These are phyloP conservation scores for Chiua virens DNA, from an alignment of 768 basidiomycete genomes.

Conservation along the genomic window DNA sequence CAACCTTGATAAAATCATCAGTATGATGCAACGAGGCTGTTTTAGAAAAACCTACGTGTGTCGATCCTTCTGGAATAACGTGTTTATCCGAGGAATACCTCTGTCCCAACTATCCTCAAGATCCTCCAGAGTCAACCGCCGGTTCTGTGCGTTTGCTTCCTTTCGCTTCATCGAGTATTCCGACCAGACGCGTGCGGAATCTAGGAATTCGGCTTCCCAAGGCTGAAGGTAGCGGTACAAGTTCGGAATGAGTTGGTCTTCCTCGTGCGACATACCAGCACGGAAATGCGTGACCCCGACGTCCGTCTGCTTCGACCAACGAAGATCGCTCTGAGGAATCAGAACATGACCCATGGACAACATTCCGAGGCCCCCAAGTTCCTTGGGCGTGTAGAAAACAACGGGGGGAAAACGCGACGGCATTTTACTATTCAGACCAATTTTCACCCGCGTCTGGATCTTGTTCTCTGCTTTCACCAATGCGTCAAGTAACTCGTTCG, in stretches of 20 bases:
- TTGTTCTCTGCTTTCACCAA: slow-evolving; percentile 99
- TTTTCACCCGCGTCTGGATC: slow-evolving; percentile 99
- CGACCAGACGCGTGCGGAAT: slow-evolving; percentile 98
- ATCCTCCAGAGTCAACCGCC: slow-evolving; percentile 94
- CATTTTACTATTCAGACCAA: slow-evolving; percentile 99
- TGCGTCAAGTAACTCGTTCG: slow-evolving; percentile 92
- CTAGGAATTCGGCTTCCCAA: slow-evolving; percentile 97
- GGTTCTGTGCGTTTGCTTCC: slow-evolving; percentile 98
- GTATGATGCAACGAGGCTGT: neutral
- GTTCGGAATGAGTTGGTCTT: slow-evolving; percentile 95
- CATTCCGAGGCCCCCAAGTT: slow-evolving; percentile 98
- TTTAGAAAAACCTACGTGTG: slow-evolving; percentile 62
- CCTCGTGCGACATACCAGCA: slow-evolving; percentile 96
- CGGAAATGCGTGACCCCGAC: slow-evolving; percentile 98
- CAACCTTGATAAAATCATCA: slow-evolving; percentile 44
- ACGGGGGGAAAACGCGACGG: slow-evolving; percentile 98
- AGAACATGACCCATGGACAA: slow-evolving; percentile 99
- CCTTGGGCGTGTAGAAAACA: slow-evolving; percentile 97
- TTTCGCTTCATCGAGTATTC: slow-evolving; percentile 99
- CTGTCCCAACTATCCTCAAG: slow-evolving; percentile 99
- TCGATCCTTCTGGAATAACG: slow-evolving; percentile 97
- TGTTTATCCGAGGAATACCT: slow-evolving; percentile 98
- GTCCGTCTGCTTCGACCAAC: slow-evolving; percentile 99
- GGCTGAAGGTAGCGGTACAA: slow-evolving; percentile 95
- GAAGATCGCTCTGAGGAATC: slow-evolving; percentile 95